Percentiles rank a stretch among this genome's conserved stretches.
These are phyloP conservation scores for Lepidium campestre DNA, from an alignment of 441 rosid genomes.

Conservation along the genomic window DNA sequence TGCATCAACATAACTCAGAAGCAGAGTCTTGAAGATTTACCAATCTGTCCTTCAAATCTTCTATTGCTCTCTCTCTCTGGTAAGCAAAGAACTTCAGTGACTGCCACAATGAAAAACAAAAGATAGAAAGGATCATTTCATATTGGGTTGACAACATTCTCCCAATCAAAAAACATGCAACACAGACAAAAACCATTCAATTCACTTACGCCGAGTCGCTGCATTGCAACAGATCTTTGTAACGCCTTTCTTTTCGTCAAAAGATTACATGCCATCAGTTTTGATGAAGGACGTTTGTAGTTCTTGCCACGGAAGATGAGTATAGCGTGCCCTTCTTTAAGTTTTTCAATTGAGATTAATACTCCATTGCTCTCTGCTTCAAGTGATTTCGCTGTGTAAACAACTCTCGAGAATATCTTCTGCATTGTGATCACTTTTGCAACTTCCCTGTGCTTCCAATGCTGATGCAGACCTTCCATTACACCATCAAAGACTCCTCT, in stretches of 20 bases:
- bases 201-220: constrained; percentile 69
- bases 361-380: constrained; percentile 81
- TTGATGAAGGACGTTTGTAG: constrained; percentile 64
- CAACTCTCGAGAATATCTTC: constrained; percentile 45
- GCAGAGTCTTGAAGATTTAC: constrained; percentile 29
- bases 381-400: constrained; percentile 57
- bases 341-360: constrained; percentile 64
- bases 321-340: constrained; percentile 68
- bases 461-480: constrained; percentile 82
- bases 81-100: constrained; percentile 67
- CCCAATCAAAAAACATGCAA: not conserved
- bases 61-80: constrained; percentile 42
- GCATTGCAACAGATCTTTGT: constrained; percentile 65
- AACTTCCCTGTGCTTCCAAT: constrained; percentile 88
- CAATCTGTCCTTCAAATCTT: constrained; percentile 48
- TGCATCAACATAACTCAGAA: constrained; percentile 10
- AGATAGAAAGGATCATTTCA: not conserved
- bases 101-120: constrained; percentile 33
- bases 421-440: constrained; percentile 78
- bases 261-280: constrained; percentile 48
- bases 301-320: constrained; percentile 83
- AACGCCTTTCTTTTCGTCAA: constrained; percentile 66
- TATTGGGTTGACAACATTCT: not conserved
- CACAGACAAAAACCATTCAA: not conserved
- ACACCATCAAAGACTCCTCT: constrained; percentile 82